phyloP scores from a whole-genome alignment of 345 rosid species.

The Heritiera littoralis region DNA sequence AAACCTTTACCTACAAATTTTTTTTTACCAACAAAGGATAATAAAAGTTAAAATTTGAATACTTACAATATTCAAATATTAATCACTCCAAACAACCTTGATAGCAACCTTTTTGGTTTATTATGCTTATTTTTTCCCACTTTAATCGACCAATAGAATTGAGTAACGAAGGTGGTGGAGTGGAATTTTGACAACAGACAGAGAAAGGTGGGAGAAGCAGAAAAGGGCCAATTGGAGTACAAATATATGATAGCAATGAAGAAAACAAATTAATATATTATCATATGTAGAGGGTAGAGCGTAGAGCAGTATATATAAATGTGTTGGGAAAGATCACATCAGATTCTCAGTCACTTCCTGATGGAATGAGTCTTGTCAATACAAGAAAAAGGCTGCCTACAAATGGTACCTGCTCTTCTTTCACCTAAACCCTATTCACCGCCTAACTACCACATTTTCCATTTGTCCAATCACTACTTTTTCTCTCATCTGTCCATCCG shows the following conservation, averaged over 20 bases:
- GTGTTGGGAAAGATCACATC: constrained; percentile 36
- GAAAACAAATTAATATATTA: neutral
- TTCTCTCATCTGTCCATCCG: constrained; percentile 41
- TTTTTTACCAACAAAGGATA: too few relatives aligned
- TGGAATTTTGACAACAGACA: neutral
- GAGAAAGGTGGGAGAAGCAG: neutral
- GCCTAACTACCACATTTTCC: constrained; percentile 6
- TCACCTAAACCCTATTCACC: neutral
- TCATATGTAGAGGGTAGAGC: too few relatives aligned
- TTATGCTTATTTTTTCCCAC: too few relatives aligned
- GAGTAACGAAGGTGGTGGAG: neutral
- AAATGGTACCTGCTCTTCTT: constrained; percentile 18
- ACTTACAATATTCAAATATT: too few relatives aligned
- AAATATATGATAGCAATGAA: neutral
- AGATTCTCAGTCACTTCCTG: constrained; percentile 36
- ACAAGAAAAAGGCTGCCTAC: constrained; percentile 28
- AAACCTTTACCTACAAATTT: too few relatives aligned
- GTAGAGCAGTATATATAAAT: too few relatives aligned
- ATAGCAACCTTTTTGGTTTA: too few relatives aligned
- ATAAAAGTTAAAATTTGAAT: too few relatives aligned
- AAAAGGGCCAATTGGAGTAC: neutral
- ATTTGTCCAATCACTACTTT: constrained; percentile 40
- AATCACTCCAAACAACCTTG: too few relatives aligned
- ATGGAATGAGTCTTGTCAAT: constrained; percentile 45
- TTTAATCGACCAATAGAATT: neutral